These are phyloP conservation scores for Pythium vanterpoolii DNA, from an alignment of 352 stramenopile species.

Conservation along the genomic window DNA sequence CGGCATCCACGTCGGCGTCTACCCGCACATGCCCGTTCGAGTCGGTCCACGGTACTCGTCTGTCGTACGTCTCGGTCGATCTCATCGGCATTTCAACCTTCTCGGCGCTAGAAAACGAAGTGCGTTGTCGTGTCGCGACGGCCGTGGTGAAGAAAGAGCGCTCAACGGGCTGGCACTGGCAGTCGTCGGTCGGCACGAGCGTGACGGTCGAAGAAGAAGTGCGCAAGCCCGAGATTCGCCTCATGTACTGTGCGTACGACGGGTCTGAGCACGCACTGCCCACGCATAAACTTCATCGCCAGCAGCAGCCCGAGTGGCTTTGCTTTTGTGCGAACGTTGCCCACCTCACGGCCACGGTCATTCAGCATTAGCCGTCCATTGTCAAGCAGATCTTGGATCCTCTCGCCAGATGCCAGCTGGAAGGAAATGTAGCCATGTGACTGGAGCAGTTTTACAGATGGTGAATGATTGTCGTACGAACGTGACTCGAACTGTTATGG, in stretches of 20 bases:
- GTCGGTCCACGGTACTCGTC: not conserved
- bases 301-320: conserved; percentile 37
- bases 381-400: not conserved
- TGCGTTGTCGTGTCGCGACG: conserved; percentile 33
- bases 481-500: conserved; percentile 9
- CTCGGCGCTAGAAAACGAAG: conserved; percentile 31
- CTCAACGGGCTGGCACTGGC: conserved; percentile 18
- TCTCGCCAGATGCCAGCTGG: too few species aligned
- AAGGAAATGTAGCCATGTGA: conserved; percentile 15
- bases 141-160: conserved; percentile 27
- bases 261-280: conserved; percentile 22
- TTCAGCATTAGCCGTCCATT: not conserved
- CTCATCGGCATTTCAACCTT: conserved; percentile 43
- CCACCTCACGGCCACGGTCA: conserved; percentile 42
- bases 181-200: not conserved
- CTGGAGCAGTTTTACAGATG: not conserved
- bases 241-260: conserved; percentile 47
- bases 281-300: conserved; percentile 2
- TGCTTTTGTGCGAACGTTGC: conserved; percentile 68
- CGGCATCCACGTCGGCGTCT: not conserved
- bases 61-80: conserved; percentile 41
- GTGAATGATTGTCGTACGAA: conserved; percentile 7
- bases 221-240: conserved; percentile 33
- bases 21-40: conserved; percentile 3
- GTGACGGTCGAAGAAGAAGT: conserved; percentile 23